Evolutionary conservation across 176 grass and related monocot species (phyloP), one percentile per base, ranked within the genome.

Genomic region (Calamus simplicifolius): DNA sequence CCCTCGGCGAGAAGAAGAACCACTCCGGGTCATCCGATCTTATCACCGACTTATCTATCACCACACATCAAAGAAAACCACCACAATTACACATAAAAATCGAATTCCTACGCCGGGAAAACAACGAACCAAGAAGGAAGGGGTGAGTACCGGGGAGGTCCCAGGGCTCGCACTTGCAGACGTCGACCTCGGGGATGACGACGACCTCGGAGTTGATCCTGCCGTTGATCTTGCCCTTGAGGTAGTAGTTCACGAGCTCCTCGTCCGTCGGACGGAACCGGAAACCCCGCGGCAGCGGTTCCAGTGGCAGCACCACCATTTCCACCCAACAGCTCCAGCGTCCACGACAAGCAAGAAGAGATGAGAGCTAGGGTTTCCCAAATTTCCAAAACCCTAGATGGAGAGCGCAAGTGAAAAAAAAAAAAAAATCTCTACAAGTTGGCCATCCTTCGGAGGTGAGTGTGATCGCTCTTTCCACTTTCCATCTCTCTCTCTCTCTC

Each of bases 1-100:
- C 79, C 51, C 61, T 76, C 18, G 75, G 85, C 12, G 79, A 67
- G 65, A 88, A 83, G 85, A 88, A 88, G 79, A 82, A 83, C 85
- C 79, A 88, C 75, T 82, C 80, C 10, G 68, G 75, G 58, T 88
- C 79, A 53, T 72, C 72, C 55, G 80, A 88, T 55, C 67, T 71
- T 59, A 88, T 88, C 61, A 83, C 5, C 48, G 80, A 77, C 57
- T 67, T 68, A 56, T 25, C 79, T 81, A 38, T 23, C 19, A 23
- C 74, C 43, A 25, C 35, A 7, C 35, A 49, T 21, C 27, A 23
- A 35, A 8, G 56, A 68, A 54, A 62, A 52, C 16, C 68, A 54
- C 69, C 68, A 53, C 31, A 58, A 59, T 27, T 35, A 43, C 38
- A 3, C 8, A 43, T 43, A 43, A 43, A 43, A 43, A 60, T 51